phyloP scores from a whole-genome alignment of 2,329 filamentous ascomycete genomes.

The Dothideomycetes sp. region DNA sequence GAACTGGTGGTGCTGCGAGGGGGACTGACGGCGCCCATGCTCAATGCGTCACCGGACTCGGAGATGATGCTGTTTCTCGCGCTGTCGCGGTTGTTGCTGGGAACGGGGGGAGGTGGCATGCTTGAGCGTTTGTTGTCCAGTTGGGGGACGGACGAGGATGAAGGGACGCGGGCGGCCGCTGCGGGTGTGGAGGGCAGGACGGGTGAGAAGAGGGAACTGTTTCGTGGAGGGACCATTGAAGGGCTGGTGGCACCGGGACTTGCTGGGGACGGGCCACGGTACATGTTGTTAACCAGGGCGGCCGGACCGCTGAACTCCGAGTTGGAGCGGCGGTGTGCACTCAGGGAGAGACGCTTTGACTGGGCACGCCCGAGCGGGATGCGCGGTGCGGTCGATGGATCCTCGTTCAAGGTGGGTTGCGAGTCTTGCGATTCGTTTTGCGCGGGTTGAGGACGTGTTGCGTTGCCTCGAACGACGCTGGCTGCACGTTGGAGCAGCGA shows the following conservation, averaged over 20 bases:
- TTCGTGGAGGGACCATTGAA: conserved; percentile 48
- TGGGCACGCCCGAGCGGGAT: conserved; percentile 58
- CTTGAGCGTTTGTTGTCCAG: conserved; percentile 18
- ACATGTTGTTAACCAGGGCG: conserved; percentile 80
- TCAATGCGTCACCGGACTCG: conserved; percentile 19
- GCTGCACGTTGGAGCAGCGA: conserved; percentile 50
- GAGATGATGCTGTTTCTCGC: conserved; percentile 25
- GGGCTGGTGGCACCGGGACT: conserved; percentile 31
- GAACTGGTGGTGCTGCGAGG: conserved; percentile 47
- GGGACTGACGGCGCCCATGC: conserved; percentile 35
- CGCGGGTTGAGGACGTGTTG: conserved; percentile 26
- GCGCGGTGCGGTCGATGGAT: conserved; percentile 66
- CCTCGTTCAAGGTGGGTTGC: conserved; percentile 33
- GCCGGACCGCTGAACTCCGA: conserved; percentile 46
- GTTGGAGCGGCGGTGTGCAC: conserved; percentile 33
- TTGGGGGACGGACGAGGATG: conserved; percentile 38
- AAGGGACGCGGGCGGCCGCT: conserved; percentile 42
- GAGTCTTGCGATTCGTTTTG: conserved; percentile 17
- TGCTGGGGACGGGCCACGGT: conserved; percentile 52
- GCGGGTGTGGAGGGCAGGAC: conserved; percentile 38
- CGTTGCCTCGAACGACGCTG: conserved; percentile 43
- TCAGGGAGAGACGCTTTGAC: conserved; percentile 36
- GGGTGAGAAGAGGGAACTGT: conserved; percentile 52
- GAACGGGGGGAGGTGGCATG: conserved; percentile 1
- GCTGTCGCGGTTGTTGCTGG: conserved; percentile 20